A percentile compares a stretch with the other conserved stretches of the same genome.
Conservation (phyloP, 257 asterid species). For the Coffea canephora region DNA sequence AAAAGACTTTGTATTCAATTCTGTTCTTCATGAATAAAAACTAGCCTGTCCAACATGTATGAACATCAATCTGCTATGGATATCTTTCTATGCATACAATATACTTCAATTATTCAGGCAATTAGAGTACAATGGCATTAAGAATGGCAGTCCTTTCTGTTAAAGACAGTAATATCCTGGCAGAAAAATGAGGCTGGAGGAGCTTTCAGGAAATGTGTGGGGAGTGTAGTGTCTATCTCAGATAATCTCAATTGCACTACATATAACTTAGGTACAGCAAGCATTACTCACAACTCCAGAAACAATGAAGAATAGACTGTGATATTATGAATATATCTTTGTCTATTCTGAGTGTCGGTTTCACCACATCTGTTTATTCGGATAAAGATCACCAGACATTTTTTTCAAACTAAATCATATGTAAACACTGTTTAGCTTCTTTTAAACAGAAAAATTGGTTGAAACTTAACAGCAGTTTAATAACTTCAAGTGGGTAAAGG, state of each 20-base stretch:
- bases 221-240: neutral
- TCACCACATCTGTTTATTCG: neutral
- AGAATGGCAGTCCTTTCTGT: neutral
- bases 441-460: neutral
- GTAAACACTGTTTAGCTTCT: neutral
- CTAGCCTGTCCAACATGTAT: neutral
- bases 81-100: neutral
- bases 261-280: neutral
- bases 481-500: neutral
- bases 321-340: neutral
- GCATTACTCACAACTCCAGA: neutral
- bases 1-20: neutral
- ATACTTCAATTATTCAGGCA: neutral
- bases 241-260: neutral
- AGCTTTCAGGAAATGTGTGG: neutral
- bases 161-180: neutral
- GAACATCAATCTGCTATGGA: neutral
- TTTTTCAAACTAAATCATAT: neutral
- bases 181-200: too few relatives aligned
- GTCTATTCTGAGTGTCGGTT: neutral
- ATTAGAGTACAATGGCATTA: neutral
- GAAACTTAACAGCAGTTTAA: neutral
- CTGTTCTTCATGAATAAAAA: neutral
- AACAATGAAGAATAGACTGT: neutral
- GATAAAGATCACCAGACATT: neutral